phyloP scores from a whole-genome alignment of 2,329 filamentous ascomycete genomes.

The Cordyceps cateniannulata region DNA sequence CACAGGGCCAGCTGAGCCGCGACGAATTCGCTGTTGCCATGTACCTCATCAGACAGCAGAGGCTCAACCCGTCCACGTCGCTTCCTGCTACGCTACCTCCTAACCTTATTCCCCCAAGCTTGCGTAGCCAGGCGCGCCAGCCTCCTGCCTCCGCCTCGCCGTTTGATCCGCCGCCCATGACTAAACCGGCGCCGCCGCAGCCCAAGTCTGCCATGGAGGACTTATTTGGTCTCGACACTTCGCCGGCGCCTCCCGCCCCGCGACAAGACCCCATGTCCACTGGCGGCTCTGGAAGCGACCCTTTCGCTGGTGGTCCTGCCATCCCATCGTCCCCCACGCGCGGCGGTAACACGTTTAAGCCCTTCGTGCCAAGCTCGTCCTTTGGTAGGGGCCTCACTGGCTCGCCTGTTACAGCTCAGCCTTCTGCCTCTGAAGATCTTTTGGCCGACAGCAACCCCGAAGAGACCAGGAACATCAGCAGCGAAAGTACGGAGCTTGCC shows the following conservation, averaged over 20 bases:
- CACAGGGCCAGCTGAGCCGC: constrained; percentile 73
- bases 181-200: constrained; percentile 31
- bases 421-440: constrained; percentile 67
- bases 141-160: constrained; percentile 31
- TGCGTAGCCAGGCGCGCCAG: constrained; percentile 59
- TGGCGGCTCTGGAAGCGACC: constrained; percentile 64
- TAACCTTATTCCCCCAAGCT: constrained; percentile 77
- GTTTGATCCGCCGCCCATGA: constrained; percentile 41
- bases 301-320: constrained; percentile 55
- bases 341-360: constrained; percentile 61
- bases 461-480: constrained; percentile 78
- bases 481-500: constrained; percentile 85
- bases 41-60: constrained; percentile 90
- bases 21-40: constrained; percentile 97
- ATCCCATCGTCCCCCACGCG: constrained; percentile 41
- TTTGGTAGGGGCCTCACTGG: constrained; percentile 87
- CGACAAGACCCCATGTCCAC: constrained; percentile 61
- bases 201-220: constrained; percentile 86
- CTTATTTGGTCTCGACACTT: constrained; percentile 77
- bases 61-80: constrained; percentile 56
- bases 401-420: constrained; percentile 38
- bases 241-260: constrained; percentile 45
- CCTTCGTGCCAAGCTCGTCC: constrained; percentile 85
- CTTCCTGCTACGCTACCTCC: constrained; percentile 73
- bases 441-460: constrained; percentile 88